Evolutionary conservation across 805 yeast genomes (phyloP).

Genomic region (Teunomyces atbi): DNA sequence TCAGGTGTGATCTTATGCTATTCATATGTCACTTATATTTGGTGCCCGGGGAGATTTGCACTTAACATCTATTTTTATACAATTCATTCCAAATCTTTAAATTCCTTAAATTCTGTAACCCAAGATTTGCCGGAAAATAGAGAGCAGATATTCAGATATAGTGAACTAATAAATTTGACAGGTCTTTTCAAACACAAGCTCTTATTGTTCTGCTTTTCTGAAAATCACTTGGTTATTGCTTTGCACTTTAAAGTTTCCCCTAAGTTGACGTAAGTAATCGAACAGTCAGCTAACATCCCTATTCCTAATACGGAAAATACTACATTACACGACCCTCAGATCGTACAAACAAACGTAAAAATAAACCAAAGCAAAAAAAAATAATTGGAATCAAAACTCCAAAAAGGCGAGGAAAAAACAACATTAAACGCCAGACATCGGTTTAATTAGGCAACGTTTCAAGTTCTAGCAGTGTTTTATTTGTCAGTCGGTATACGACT

Average conservation of each 20-base stretch:
- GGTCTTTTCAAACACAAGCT: too few species aligned
- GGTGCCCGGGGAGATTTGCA: not conserved
- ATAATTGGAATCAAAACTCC: constrained; percentile 2
- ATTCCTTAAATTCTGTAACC: not conserved
- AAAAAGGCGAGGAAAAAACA: constrained; percentile 2
- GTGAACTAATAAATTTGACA: too few species aligned
- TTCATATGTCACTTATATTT: not conserved
- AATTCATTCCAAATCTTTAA: not conserved
- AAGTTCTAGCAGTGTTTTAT: not conserved
- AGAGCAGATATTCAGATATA: not conserved
- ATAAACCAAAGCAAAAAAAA: constrained; percentile 1
- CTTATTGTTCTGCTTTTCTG: too few species aligned
- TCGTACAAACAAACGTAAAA: constrained; percentile 3
- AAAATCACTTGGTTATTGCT: too few species aligned
- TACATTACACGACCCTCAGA: not conserved
- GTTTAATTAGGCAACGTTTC: constrained; percentile 1
- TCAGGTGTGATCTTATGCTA: not conserved
- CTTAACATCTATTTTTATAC: not conserved
- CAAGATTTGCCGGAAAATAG: not conserved
- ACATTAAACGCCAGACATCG: constrained; percentile 2
- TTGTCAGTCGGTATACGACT: constrained; percentile 1
- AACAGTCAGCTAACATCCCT: constrained; percentile 2
- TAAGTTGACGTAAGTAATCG: not conserved
- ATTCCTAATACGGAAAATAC: not conserved
- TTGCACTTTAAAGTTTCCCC: too few species aligned